Evolutionary conservation across 2,329 filamentous ascomycete species (phyloP).

Genomic region (Ploettnerulaceae sp.): DNA sequence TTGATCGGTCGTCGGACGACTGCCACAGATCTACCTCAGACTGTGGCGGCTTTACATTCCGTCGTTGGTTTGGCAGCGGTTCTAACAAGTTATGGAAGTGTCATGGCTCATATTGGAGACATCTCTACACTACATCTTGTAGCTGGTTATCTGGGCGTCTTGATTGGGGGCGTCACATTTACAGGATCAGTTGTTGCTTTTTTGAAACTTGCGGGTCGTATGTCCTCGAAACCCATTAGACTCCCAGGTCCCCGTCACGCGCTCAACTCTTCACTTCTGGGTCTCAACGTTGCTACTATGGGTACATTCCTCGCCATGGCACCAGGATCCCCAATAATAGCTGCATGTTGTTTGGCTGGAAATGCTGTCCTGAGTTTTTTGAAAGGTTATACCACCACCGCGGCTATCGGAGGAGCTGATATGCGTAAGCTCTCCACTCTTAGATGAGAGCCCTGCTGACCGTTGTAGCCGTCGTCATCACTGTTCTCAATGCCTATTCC

Average conservation of each 20-base stretch:
- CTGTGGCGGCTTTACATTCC: constrained; percentile 82
- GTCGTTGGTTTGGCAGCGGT: constrained; percentile 88
- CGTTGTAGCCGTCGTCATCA: constrained; percentile 69
- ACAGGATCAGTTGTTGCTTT: constrained; percentile 89
- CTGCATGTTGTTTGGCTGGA: constrained; percentile 70
- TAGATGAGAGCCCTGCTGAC: constrained; percentile 17
- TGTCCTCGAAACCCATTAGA: constrained; percentile 71
- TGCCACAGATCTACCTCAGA: constrained; percentile 82
- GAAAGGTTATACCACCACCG: constrained; percentile 83
- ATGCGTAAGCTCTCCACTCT: constrained; percentile 54
- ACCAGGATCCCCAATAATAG: constrained; percentile 72
- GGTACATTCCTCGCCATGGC: constrained; percentile 78
- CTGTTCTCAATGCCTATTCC: constrained; percentile 84
- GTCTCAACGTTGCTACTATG: constrained; percentile 76
- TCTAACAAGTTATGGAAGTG: constrained; percentile 80
- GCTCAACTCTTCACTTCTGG: constrained; percentile 69
- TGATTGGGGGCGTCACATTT: constrained; percentile 85
- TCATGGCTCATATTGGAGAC: constrained; percentile 67
- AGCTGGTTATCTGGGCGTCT: constrained; percentile 77
- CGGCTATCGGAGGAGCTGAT: constrained; percentile 87
- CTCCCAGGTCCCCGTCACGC: constrained; percentile 68
- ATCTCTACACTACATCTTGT: constrained; percentile 77
- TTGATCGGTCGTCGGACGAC: constrained; percentile 83
- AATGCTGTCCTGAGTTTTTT: constrained; percentile 75
- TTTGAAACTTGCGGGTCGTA: constrained; percentile 75